phyloP scores from a whole-genome alignment of 768 basidiomycete species.

The Boletus tomentosulus region DNA sequence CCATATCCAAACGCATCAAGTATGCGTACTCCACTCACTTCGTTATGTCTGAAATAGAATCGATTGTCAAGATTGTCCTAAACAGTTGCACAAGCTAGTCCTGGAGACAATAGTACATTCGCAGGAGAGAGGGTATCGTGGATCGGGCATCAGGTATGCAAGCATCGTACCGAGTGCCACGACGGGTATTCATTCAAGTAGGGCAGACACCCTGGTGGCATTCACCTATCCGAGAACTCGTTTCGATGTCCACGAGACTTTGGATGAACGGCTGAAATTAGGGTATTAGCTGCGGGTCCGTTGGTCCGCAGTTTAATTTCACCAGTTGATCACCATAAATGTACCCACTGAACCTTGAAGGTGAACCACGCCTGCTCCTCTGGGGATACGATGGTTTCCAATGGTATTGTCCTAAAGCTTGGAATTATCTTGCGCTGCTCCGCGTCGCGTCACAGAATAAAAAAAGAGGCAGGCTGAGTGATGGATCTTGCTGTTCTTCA shows the following conservation, averaged over 20 bases:
- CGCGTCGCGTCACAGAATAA: neutral
- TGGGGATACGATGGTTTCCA: neutral
- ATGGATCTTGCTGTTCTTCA: neutral
- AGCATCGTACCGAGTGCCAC: neutral
- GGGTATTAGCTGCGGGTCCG: neutral
- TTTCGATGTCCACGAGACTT: neutral
- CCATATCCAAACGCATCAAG: neutral
- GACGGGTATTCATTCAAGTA: neutral
- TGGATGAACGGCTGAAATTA: neutral
- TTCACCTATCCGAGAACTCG: neutral
- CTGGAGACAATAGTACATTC: neutral
- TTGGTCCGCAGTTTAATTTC: neutral
- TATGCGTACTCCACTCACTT: neutral
- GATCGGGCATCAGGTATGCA: neutral
- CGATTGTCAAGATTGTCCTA: neutral
- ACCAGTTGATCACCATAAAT: neutral
- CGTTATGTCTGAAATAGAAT: neutral
- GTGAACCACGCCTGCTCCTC: neutral
- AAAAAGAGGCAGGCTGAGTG: neutral
- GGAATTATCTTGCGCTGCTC: neutral
- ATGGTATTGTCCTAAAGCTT: neutral
- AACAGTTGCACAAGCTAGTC: neutral
- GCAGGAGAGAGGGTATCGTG: neutral
- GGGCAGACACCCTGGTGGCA: neutral
- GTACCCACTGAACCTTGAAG: neutral